Conservation (phyloP, 495 filamentous ascomycete species). For the Lentithecium fluviatile region DNA sequence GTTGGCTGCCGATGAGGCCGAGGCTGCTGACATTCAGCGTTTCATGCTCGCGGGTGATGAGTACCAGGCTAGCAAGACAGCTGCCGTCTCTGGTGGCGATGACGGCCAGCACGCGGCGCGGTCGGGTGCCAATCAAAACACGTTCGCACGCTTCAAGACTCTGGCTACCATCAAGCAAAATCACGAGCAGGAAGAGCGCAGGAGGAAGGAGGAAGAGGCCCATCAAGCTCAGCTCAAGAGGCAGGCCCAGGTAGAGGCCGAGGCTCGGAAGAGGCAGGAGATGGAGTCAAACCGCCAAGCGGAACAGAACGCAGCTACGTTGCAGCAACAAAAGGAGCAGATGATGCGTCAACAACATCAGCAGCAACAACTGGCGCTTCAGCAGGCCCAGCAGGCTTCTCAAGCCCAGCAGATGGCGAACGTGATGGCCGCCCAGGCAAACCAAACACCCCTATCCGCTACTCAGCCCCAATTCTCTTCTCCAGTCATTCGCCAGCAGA, state of each 20-base stretch:
- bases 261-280: slow-evolving; percentile 30
- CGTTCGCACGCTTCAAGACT: slow-evolving; percentile 87
- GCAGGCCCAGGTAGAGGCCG: slow-evolving; percentile 42
- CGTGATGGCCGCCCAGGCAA: slow-evolving; percentile 8
- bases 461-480: slow-evolving; percentile 74
- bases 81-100: slow-evolving; percentile 59
- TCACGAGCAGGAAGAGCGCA: slow-evolving; percentile 68
- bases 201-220: slow-evolving; percentile 63
- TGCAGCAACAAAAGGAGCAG: slow-evolving; percentile 29
- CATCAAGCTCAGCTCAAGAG: slow-evolving; percentile 50
- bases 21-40: slow-evolving; percentile 81
- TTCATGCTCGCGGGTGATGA: slow-evolving; percentile 96
- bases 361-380: slow-evolving; percentile 42
- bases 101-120: slow-evolving; percentile 57
- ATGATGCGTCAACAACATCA: slow-evolving; percentile 31
- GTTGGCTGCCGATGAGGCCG: slow-evolving; percentile 87
- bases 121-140: slow-evolving; percentile 73
- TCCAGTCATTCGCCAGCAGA: slow-evolving; percentile 74
- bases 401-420: slow-evolving; percentile 48
- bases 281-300: slow-evolving; percentile 21
- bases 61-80: slow-evolving; percentile 60
- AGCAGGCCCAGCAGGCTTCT: slow-evolving; percentile 31
- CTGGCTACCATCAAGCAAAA: slow-evolving; percentile 79
- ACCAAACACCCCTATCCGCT: slow-evolving; percentile 29
- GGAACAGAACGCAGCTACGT: slow-evolving; percentile 14